Percentiles rank a stretch among this genome's conserved stretches.
These are phyloP conservation scores for Solanum bulbocastanum DNA, from an alignment of 257 asterid genomes.

Conservation along the genomic window DNA sequence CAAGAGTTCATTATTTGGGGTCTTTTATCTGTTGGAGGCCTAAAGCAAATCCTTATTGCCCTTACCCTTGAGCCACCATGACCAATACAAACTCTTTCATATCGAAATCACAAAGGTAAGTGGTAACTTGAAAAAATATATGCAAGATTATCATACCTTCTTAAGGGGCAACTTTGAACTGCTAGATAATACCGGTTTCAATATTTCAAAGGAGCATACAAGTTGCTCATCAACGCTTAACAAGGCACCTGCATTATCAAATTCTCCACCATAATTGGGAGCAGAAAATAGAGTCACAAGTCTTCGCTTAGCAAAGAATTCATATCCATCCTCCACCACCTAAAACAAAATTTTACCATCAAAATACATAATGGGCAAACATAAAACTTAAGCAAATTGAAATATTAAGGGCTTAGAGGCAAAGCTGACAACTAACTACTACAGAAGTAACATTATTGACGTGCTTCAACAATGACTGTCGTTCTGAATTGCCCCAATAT, in stretches of 20 bases:
- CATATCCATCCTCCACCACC: constrained; percentile 92
- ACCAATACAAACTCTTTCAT: background rate
- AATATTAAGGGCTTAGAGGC: background rate
- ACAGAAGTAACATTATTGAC: background rate
- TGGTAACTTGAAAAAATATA: background rate
- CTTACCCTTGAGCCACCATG: background rate
- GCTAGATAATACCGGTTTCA: constrained; percentile 34
- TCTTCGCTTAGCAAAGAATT: constrained; percentile 70
- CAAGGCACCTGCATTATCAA: constrained; percentile 58
- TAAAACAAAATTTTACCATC: constrained; percentile 2
- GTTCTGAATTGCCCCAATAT: background rate
- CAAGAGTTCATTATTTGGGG: background rate
- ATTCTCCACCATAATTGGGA: constrained; percentile 65
- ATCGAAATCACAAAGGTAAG: background rate
- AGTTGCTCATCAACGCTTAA: constrained; percentile 45
- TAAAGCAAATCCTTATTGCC: background rate
- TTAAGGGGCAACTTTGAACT: constrained; percentile 37
- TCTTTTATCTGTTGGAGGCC: background rate
- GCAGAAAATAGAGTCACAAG: constrained; percentile 52
- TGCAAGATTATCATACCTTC: constrained; percentile 21
- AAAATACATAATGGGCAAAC: background rate
- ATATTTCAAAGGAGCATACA: constrained; percentile 51
- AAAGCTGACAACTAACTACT: background rate
- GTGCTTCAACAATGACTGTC: background rate
- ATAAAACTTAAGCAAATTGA: background rate